These are phyloP conservation scores for Neoboletus subvelutipes DNA, from an alignment of 768 basidiomycete species.

Conservation along the genomic window DNA sequence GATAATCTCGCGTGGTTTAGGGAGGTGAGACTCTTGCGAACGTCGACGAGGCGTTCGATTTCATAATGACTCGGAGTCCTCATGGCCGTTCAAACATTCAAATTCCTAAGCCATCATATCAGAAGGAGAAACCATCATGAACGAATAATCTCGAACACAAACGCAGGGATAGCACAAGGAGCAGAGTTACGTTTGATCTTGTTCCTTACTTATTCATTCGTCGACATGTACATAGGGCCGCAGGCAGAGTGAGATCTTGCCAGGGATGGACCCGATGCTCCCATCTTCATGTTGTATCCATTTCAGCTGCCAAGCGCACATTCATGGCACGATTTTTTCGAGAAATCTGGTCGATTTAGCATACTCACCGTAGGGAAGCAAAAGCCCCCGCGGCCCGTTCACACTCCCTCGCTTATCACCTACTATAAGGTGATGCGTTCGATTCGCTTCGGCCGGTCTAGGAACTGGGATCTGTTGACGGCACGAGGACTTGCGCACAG, in stretches of 20 bases:
- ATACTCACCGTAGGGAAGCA: neutral
- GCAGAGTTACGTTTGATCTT: neutral
- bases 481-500: neutral
- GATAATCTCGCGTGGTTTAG: neutral
- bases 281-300: neutral
- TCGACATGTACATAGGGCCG: neutral
- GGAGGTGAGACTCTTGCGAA: neutral
- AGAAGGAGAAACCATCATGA: neutral
- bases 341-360: neutral
- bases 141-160: neutral
- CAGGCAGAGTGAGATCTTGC: neutral
- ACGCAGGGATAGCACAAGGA: neutral
- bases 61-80: neutral
- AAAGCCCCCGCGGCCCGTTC: slow-evolving; percentile 15
- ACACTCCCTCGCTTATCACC: neutral
- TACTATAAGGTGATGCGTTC: neutral
- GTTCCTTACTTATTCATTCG: neutral
- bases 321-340: neutral
- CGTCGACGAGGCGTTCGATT: neutral
- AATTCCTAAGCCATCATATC: neutral
- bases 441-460: neutral
- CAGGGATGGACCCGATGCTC: neutral
- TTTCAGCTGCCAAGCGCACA: neutral
- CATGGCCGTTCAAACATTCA: neutral
- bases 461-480: neutral